Evolutionary conservation across 306 rosid genomes (phyloP).

Genomic region (Sicyos edulis): DNA sequence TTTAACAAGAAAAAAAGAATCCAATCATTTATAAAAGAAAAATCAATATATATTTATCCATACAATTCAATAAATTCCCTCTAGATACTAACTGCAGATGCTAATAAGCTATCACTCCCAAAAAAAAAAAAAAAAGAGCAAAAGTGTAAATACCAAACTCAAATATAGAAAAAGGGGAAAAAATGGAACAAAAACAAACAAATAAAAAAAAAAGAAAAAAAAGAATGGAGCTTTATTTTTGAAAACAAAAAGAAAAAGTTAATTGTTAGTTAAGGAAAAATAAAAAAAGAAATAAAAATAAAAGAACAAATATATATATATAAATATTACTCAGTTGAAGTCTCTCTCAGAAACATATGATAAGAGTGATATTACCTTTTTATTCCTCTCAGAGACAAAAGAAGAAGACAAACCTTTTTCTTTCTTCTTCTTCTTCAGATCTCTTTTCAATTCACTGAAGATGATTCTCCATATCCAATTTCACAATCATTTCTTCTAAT

Average conservation of each 20-base stretch:
- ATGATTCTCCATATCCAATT: constrained; percentile 1
- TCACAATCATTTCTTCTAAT: background rate
- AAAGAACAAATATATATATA: background rate
- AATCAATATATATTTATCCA: background rate
- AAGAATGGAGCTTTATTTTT: background rate
- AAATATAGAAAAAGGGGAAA: background rate
- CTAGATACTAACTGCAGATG: background rate
- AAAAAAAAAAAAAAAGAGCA: background rate
- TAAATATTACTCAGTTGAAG: background rate
- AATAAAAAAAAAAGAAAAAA: background rate
- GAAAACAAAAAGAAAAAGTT: background rate
- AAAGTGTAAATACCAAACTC: constrained; percentile 6
- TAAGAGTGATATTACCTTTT: constrained; percentile 19
- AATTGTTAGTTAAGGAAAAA: background rate
- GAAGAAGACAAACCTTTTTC: constrained; percentile 18
- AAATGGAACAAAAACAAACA: background rate
- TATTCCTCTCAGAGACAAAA: constrained; percentile 5
- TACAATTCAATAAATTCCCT: background rate
- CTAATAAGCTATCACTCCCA: background rate
- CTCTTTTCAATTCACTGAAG: constrained; percentile 2
- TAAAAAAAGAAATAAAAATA: background rate
- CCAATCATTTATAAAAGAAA: background rate
- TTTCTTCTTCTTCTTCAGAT: constrained; percentile 18
- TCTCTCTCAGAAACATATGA: constrained; percentile 8
- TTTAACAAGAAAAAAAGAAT: no score